phyloP scores from a whole-genome alignment of 2,329 filamentous ascomycete genomes.

The Daldinia sp. region DNA sequence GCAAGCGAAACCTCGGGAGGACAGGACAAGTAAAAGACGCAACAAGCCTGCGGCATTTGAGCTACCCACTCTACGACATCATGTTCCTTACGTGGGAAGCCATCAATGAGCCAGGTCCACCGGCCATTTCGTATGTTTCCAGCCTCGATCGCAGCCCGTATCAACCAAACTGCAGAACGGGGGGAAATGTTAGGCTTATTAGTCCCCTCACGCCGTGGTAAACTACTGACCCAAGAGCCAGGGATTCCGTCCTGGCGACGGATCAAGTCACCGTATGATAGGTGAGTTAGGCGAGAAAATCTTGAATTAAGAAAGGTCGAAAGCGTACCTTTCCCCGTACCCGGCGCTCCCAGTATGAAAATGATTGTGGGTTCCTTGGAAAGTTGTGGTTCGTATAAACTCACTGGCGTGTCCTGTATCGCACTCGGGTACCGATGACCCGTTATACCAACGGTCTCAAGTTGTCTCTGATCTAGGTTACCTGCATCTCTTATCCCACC shows the following conservation, averaged over 20 bases:
- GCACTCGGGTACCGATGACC: neutral
- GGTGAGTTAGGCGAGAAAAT: conserved; percentile 38
- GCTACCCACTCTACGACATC: conserved; percentile 35
- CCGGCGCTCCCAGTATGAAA: conserved; percentile 44
- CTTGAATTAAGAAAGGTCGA: conserved; percentile 30
- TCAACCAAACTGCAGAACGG: conserved; percentile 26
- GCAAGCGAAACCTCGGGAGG: conserved; percentile 22
- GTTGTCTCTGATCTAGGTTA: neutral
- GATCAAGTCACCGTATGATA: conserved; percentile 46
- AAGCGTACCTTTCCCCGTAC: conserved; percentile 45
- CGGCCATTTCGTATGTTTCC: conserved; percentile 26
- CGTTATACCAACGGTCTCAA: neutral
- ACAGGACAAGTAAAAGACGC: conserved; percentile 33
- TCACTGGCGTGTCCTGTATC: neutral
- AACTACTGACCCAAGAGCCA: conserved; percentile 43
- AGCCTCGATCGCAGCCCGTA: conserved; percentile 37
- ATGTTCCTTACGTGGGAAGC: conserved; percentile 38
- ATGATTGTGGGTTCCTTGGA: conserved; percentile 32
- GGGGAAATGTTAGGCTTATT: conserved; percentile 34
- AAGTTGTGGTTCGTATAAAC: neutral
- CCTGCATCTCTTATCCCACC: neutral
- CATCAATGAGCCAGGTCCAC: conserved; percentile 42
- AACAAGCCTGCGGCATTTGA: conserved; percentile 28
- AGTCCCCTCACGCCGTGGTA: conserved; percentile 34
- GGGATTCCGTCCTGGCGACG: conserved; percentile 41